Evolutionary conservation across 345 rosid species (phyloP), one percentile per base, ranked within the genome.

Genomic region (Iberis pinnata): DNA sequence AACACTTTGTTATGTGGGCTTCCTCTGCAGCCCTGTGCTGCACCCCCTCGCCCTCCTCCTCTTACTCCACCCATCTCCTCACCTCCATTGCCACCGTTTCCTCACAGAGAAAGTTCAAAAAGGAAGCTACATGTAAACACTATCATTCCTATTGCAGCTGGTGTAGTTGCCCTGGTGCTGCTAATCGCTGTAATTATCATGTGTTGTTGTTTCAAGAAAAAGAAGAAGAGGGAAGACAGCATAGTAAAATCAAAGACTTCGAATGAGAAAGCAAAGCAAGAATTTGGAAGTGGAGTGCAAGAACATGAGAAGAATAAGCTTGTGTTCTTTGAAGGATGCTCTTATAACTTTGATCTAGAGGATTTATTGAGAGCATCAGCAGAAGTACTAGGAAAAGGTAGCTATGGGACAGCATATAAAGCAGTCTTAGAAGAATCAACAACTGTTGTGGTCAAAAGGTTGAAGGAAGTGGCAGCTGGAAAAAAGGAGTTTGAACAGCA

Each of bases 401-500:
- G 84, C 13, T 82, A 70, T 53, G 95, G 97, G 51, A 86, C 83
- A 0, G 77, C 97, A 13, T 89, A 89, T 58, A 89, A 89, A 71
- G 97, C 95, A 8, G 77, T 84, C 32, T 68, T 89, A 72, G 95
- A 86, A 67, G 93, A 83, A 60, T 74, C 82, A 18, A 81, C 75
- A 9, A 83, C 89, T 0, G 95, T 86, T 15, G 95, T 83, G 31
- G 95, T 89, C 26, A 89, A 89, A 67, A 73, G 97, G 76, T 63
- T 89, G 75, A 85, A 72, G 36, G 97, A 86, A 65, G 88, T 81
- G 37, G 79, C 70, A 15, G 85, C 73, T 24, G 89, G 94, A 41
- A 86, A 80, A 80, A 73, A 70, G 38, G 96, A 89, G 24, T 89
- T 89, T 22, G 97, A 89, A 49, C 96, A 84, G 75, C 97, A 86